Evolutionary conservation across 2,329 filamentous ascomycete species (phyloP).

Genomic region (Colletotrichum sp.): DNA sequence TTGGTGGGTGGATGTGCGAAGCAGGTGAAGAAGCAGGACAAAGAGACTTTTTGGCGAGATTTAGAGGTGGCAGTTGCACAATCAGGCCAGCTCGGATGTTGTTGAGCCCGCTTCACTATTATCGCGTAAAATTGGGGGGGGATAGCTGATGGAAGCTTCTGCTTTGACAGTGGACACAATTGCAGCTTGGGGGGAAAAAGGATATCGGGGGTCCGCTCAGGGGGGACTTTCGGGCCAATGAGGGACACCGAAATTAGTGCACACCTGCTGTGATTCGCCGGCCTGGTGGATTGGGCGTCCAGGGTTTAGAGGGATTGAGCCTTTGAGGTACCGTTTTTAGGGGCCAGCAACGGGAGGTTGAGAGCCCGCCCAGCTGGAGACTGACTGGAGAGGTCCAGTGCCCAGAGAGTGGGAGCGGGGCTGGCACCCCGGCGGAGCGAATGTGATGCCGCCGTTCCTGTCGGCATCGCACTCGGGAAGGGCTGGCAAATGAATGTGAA

Average conservation of each 20-base stretch:
- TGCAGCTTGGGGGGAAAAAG: conserved; percentile 1
- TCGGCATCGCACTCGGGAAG: conserved; percentile 14
- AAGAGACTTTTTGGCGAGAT: conserved; percentile 2
- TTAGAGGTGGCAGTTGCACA: neutral
- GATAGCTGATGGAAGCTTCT: conserved; percentile 13
- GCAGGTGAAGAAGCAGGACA: neutral
- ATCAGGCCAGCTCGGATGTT: conserved; percentile 17
- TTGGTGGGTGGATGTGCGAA: neutral
- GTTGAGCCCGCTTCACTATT: conserved; percentile 17
- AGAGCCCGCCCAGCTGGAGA: neutral
- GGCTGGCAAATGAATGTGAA: neutral
- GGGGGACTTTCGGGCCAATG: conserved; percentile 1
- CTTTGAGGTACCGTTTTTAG: neutral
- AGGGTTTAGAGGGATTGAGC: neutral
- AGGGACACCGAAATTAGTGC: conserved; percentile 11
- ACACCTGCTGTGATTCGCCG: conserved; percentile 8
- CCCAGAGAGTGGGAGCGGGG: neutral
- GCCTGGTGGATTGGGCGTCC: neutral
- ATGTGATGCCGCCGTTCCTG: neutral
- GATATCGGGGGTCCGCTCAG: conserved; percentile 9
- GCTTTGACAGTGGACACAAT: conserved; percentile 3
- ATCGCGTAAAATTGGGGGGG: conserved; percentile 16
- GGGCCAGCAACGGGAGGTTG: neutral
- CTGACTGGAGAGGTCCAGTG: neutral
- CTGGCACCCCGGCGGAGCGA: neutral